Conservation (phyloP, 192 early-diverging fungal species). For the Coemansia erecta region DNA sequence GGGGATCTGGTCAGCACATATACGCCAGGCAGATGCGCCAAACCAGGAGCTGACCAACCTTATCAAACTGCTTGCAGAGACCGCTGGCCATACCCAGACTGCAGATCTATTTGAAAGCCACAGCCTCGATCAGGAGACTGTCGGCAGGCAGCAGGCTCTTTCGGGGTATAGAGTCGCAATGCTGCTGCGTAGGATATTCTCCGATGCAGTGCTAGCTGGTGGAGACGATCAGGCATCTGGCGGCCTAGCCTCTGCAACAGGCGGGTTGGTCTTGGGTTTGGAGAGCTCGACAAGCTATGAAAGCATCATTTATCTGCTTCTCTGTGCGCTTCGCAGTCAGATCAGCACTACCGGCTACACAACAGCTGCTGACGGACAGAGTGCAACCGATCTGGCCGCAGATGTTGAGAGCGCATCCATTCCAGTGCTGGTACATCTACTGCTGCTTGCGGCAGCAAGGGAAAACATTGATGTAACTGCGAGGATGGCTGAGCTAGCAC, state of each 20-base stretch:
- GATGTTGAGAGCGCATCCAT: conserved; percentile 12
- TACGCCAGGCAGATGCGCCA: conserved; percentile 7
- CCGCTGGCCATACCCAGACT: background rate
- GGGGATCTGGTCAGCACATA: conserved; percentile 32
- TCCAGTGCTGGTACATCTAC: conserved; percentile 17
- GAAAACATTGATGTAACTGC: conserved; percentile 10
- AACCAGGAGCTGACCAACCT: conserved; percentile 6
- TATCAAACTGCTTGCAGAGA: conserved; percentile 15
- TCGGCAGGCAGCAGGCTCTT: background rate
- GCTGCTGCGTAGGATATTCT: conserved; percentile 19
- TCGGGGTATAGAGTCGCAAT: conserved; percentile 12
- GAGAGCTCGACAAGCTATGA: conserved; percentile 14
- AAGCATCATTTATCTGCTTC: conserved; percentile 10
- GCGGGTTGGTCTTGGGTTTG: background rate
- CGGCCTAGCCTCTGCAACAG: background rate
- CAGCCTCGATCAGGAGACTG: background rate
- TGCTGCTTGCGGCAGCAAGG: conserved; percentile 26
- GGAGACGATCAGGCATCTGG: background rate
- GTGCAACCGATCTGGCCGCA: conserved; percentile 11
- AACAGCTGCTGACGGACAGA: background rate
- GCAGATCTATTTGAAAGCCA: background rate
- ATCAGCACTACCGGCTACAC: conserved; percentile 21
- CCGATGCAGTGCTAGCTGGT: background rate
- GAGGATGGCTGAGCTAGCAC: conserved; percentile 10
- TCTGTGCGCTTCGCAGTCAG: background rate